These are phyloP conservation scores for Musa troglodytarum DNA, from an alignment of 176 grass and related monocot species.

Conservation along the genomic window DNA sequence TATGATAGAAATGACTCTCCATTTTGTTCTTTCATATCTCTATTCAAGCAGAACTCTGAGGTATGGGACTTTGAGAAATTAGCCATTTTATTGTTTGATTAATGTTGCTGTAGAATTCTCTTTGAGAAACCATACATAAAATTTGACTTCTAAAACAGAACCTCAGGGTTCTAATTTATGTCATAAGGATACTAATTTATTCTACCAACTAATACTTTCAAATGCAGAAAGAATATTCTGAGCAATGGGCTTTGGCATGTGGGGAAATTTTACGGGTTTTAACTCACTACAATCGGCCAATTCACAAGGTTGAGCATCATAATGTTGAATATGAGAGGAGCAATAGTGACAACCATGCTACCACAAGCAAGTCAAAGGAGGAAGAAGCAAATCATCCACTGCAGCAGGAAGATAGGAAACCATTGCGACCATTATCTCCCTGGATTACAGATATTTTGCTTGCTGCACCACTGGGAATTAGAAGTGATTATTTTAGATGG, in stretches of 20 bases:
- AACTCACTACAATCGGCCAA: conserved; percentile 98
- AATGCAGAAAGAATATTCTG: conserved; percentile 85
- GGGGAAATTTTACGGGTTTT: conserved; percentile 97
- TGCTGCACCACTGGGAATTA: conserved; percentile 87
- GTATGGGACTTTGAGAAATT: conserved; percentile 27
- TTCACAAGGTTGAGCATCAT: conserved; percentile 66
- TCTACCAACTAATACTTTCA: conserved; percentile 14
- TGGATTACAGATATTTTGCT: conserved; percentile 99
- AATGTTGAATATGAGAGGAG: conserved; percentile 49
- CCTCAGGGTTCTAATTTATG: not conserved
- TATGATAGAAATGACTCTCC: conserved; percentile 72
- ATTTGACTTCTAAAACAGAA: not conserved
- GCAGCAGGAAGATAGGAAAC: conserved; percentile 75
- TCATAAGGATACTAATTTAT: not conserved
- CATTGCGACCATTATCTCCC: conserved; percentile 69
- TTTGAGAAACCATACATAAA: not conserved
- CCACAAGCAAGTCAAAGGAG: conserved; percentile 47
- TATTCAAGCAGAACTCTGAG: conserved; percentile 91
- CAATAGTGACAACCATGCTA: conserved; percentile 36
- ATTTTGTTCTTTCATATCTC: conserved; percentile 88
- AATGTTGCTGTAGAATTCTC: not conserved
- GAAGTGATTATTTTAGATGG: conserved; percentile 99
- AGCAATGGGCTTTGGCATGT: conserved; percentile 98
- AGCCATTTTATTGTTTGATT: not conserved
- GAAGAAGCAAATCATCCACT: conserved; percentile 41